Base-by-base conservation (phyloP, 495 filamentous ascomycete genomes). In the Gamarada debralockiae region DNA sequence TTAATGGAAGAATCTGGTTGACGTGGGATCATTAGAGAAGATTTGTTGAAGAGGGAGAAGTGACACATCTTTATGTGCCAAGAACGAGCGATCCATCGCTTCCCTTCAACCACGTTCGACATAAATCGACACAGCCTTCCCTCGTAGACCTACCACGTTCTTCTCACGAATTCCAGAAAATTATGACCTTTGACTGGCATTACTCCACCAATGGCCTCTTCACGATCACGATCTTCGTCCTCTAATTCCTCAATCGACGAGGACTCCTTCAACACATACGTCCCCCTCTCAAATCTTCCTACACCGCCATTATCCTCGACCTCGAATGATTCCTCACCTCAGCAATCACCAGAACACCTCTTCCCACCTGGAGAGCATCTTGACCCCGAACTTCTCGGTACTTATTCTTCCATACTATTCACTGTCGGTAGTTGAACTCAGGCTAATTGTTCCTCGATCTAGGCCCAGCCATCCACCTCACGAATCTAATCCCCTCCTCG, bases 261-360 rank as follows among this genome's bases (percentile, higher is more conserved):
- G 46, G 66, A 69, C 59, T 80, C 81, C 57, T 70, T 70, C 31
- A 70, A 73, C 36, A 79, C 73, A 48, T 84, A 80, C 62, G 74
- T 74, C 25, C 80, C 80, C 14, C 65, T 84, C 24, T 82, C 79
- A 5, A 79, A 77, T 57, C 70, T 84, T 23, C 80, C 80, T 17
- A 84, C 80, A 7, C 80, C 80, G 27, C 80, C 80, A 25, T 72
- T 69, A 6, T 78, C 77, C 20, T 72, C 71, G 5, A 48, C 51
- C 24, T 60, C 68, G 64, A 55, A 70, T 69, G 3, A 67, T 65
- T 53, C 67, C 64, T 40, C 56, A 29, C 43, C 70, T 69, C 58
- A 75, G 66, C 48, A 13, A 3, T 40, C 49, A 65, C 74, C 50
- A 52, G 54, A 66, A 24, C 46, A 66, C 50, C 56, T 66, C 40